phyloP scores from a whole-genome alignment of 345 rosid species.

The Linum trigynum region DNA sequence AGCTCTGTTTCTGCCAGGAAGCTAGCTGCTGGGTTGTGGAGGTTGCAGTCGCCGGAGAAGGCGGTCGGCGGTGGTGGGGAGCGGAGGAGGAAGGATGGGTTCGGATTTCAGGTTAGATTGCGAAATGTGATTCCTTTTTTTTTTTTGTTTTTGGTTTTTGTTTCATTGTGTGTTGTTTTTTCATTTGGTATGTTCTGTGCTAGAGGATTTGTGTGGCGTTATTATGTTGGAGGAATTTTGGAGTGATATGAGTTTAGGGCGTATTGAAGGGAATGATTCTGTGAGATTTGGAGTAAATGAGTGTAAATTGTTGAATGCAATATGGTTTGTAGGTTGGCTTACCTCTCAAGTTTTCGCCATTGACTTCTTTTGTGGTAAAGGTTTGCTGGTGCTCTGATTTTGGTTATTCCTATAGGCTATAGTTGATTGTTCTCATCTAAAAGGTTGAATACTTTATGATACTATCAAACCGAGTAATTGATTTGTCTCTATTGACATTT shows the following conservation, averaged over 20 bases:
- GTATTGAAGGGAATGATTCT: neutral
- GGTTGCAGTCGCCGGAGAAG: slow-evolving; percentile 8
- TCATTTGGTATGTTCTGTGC: neutral
- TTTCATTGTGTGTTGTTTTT: slow-evolving; percentile 5
- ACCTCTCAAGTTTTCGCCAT: no score
- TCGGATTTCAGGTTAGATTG: slow-evolving; percentile 31
- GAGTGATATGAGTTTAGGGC: neutral
- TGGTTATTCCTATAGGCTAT: neutral
- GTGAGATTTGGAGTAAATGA: neutral
- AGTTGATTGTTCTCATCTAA: neutral
- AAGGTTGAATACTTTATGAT: neutral
- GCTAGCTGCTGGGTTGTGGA: slow-evolving; percentile 12
- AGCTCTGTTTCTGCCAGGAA: slow-evolving; percentile 2
- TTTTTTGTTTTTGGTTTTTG: neutral
- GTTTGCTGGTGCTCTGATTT: neutral
- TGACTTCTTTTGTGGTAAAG: neutral
- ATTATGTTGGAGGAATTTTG: neutral
- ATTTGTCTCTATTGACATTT: no score
- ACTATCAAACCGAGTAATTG: neutral
- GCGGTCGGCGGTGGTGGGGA: slow-evolving; percentile 1
- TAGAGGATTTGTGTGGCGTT: neutral
- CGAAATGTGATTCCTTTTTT: neutral
- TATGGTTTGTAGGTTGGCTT: neutral
- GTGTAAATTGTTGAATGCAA: neutral
- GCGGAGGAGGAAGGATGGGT: neutral